These are phyloP conservation scores for Lagenidium giganteum DNA, from an alignment of 352 stramenopile genomes.

Conservation along the genomic window DNA sequence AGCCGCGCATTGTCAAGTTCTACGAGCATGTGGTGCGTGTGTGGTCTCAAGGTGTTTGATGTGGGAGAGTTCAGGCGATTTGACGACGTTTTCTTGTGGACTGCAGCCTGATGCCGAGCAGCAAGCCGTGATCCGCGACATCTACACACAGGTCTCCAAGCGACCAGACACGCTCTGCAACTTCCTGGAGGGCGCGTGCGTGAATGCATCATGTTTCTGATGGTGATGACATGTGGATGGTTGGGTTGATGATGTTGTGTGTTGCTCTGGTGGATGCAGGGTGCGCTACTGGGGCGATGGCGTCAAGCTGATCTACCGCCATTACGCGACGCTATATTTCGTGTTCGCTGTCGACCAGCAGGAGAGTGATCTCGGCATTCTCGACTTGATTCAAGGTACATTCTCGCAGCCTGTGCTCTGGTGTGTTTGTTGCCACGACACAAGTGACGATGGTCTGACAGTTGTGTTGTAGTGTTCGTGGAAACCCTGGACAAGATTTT, in stretches of 20 bases:
- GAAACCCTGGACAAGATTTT: slow-evolving; percentile 99
- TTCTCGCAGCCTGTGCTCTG: background rate
- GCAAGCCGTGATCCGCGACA: slow-evolving; percentile 96
- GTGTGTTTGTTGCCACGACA: background rate
- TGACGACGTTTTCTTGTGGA: slow-evolving; percentile 74
- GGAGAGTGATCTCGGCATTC: slow-evolving; percentile 98
- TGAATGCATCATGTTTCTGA: background rate
- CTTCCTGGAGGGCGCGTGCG: slow-evolving; percentile 96
- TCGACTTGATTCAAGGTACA: slow-evolving; percentile 98
- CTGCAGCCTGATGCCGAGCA: slow-evolving; percentile 92
- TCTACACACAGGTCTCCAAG: slow-evolving; percentile 99
- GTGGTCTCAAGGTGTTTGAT: background rate
- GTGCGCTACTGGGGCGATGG: slow-evolving; percentile 94
- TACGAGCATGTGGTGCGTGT: slow-evolving; percentile 95
- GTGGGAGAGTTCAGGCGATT: background rate
- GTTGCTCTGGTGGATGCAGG: slow-evolving; percentile 17
- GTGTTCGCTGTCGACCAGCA: slow-evolving; percentile 98
- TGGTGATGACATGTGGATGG: background rate
- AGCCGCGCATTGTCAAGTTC: slow-evolving; percentile 98
- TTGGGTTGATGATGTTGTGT: background rate
- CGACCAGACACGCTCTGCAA: slow-evolving; percentile 98
- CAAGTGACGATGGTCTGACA: background rate
- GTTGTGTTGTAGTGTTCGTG: slow-evolving; percentile 85
- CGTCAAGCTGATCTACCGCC: slow-evolving; percentile 99
- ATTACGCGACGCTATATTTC: slow-evolving; percentile 99